Conservation (phyloP, 257 asterid genomes). For the Ligustrum vulgare region DNA sequence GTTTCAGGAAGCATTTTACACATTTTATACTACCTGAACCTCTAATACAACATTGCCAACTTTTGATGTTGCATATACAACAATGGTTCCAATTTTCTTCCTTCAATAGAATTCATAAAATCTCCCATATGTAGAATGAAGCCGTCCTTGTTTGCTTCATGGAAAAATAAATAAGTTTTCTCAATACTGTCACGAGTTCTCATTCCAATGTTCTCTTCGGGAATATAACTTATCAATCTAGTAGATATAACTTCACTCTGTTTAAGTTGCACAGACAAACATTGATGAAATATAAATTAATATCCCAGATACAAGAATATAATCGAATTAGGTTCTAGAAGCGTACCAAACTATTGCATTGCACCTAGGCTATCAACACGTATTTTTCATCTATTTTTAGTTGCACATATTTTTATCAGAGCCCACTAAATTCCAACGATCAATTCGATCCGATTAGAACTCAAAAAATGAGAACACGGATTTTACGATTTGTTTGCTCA, state of each 20-base stretch:
- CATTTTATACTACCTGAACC: neutral
- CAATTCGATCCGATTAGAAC: too few relatives aligned
- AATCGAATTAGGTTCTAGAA: neutral
- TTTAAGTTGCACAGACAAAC: neutral
- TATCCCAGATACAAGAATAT: neutral
- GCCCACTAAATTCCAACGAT: too few relatives aligned
- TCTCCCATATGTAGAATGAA: neutral
- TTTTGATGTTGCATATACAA: neutral
- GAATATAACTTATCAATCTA: neutral
- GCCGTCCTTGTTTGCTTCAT: neutral
- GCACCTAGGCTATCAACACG: neutral
- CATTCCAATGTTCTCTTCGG: neutral
- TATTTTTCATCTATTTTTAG: neutral
- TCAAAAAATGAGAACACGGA: too few relatives aligned
- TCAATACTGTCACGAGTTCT: too few relatives aligned
- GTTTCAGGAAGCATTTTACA: too few relatives aligned
- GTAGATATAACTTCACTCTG: neutral
- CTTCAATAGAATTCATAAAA: neutral
- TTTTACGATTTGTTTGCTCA: too few relatives aligned
- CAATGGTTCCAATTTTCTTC: neutral
- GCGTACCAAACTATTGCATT: neutral
- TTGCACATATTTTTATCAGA: too few relatives aligned
- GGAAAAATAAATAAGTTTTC: too few relatives aligned
- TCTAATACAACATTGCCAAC: neutral
- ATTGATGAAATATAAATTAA: too few relatives aligned